phyloP scores from a whole-genome alignment of 2,329 filamentous ascomycete genomes.

The Drechslerella stenobrocha region DNA sequence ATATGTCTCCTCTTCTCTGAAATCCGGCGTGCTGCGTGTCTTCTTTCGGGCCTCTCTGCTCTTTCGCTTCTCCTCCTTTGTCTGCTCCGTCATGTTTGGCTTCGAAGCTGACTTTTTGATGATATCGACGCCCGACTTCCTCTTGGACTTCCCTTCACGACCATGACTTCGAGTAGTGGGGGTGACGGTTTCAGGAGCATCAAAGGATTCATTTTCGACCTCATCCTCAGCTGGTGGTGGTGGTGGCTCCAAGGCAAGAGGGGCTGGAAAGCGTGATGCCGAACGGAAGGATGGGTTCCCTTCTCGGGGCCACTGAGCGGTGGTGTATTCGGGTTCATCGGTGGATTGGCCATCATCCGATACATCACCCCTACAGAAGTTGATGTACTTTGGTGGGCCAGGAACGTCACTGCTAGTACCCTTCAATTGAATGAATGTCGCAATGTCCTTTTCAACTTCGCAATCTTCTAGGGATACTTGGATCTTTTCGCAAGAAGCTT shows the following conservation, averaged over 20 bases:
- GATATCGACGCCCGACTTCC: constrained; percentile 36
- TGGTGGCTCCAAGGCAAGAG: constrained; percentile 59
- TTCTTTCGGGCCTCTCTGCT: constrained; percentile 35
- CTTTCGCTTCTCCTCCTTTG: constrained; percentile 31
- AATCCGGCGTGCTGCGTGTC: constrained; percentile 39
- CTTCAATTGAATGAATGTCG: constrained; percentile 79
- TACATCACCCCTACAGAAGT: constrained; percentile 89
- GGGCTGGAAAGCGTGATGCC: constrained; percentile 94
- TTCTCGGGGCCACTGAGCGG: constrained; percentile 90
- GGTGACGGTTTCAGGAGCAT: constrained; percentile 26
- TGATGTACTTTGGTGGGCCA: constrained; percentile 96
- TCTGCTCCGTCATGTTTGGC: constrained; percentile 24
- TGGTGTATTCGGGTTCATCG: constrained; percentile 86
- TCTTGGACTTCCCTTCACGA: constrained; percentile 41
- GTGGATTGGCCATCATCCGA: constrained; percentile 78
- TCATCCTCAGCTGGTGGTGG: constrained; percentile 25
- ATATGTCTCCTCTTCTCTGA: constrained; percentile 37
- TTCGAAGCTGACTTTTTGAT: constrained; percentile 41
- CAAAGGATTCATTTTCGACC: constrained; percentile 29
- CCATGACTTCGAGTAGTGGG: constrained; percentile 37
- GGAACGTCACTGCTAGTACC: constrained; percentile 97
- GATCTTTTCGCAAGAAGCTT: constrained; percentile 94
- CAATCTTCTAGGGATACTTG: constrained; percentile 89
- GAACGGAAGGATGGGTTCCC: constrained; percentile 95
- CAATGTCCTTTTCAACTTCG: constrained; percentile 95